Base-by-base conservation (phyloP, 768 basidiomycete species). In the Tephrocybe sp. region DNA sequence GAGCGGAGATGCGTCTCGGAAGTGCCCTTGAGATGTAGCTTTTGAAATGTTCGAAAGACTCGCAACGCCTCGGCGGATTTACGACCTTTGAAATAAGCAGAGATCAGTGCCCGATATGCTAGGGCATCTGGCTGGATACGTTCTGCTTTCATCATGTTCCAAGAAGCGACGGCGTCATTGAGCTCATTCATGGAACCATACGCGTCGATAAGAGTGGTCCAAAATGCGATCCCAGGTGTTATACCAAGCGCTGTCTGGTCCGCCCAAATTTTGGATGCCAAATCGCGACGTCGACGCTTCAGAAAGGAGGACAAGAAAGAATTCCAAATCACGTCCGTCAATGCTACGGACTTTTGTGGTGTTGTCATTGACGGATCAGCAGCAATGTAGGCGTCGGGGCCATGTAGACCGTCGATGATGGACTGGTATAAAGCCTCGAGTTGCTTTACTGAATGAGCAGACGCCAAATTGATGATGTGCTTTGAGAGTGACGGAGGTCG, bases 201-300 rank as follows among this genome's bases (percentile, higher is more conserved):
- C 7, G 81, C 79, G 40, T 83, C 78, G 30, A 94, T 68, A 37
- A 91, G 73, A 13, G 82, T 79, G 9, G 79, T 88, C 90, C 91
- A 93, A 42, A 81, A 76, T 22, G 73, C 67, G 8, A 78, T 64
- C 1, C 75, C 75, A n/a, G 83, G 83, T 30, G 50, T 63, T 30
- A 86, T 63, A 1, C 74, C 75, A 18, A 75, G 66, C 30, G 64
- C 57, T 15, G 68, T 45, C 69, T 89, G 77, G 61, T 90, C 88
- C 29, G 77, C 71, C 91, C 91, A 91, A 4, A 91, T 60, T 19
- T 69, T 66, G 37, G 75, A 77, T 3, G 83, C 88, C 18, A 84
- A 64, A 44, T 86, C 82, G 36, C 70, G 69, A 24, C 77, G 69
- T 30, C 76, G 71, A 53, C 75, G 73, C 47, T 72, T 75, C 34